These are phyloP conservation scores for Oemleria cerasiformis DNA, from an alignment of 306 rosid species.

Conservation along the genomic window DNA sequence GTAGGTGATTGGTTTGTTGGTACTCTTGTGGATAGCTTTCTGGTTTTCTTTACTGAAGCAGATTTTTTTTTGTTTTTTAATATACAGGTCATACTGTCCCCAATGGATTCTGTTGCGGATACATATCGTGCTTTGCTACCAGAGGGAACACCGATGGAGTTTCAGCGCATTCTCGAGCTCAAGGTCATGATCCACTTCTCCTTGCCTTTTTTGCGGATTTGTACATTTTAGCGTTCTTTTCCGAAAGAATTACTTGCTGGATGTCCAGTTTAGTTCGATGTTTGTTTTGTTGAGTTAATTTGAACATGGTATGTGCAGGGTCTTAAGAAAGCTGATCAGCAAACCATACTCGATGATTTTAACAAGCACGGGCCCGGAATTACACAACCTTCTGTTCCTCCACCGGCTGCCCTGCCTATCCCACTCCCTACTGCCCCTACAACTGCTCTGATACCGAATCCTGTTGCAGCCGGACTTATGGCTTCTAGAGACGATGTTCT, in stretches of 20 bases:
- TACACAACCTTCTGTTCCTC: slow-evolving; percentile 58
- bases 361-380: slow-evolving; percentile 90
- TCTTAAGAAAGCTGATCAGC: slow-evolving; percentile 83
- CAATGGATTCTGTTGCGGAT: slow-evolving; percentile 92
- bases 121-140: slow-evolving; percentile 95
- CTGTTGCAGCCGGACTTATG: slow-evolving; percentile 50
- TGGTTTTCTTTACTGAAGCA: slow-evolving; percentile 16
- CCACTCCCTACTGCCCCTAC: slow-evolving; percentile 38
- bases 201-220: slow-evolving; percentile 2
- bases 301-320: slow-evolving; percentile 55
- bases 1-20: slow-evolving; percentile 38
- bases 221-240: not conserved
- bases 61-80: slow-evolving; percentile 2
- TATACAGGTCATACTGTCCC: slow-evolving; percentile 87
- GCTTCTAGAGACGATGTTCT: slow-evolving; percentile 85
- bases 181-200: slow-evolving; percentile 55
- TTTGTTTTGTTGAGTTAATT: slow-evolving; percentile 17
- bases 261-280: too few relatives aligned
- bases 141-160: slow-evolving; percentile 98
- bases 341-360: slow-evolving; percentile 87
- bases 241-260: not conserved
- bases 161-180: slow-evolving; percentile 95
- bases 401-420: slow-evolving; percentile 34
- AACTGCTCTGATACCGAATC: slow-evolving; percentile 48
- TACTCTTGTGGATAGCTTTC: slow-evolving; percentile 4